Percentiles rank a stretch among this genome's conserved stretches.
Evolutionary conservation across 495 filamentous ascomycete species (phyloP).

Genomic region (Glonium stellatum): DNA sequence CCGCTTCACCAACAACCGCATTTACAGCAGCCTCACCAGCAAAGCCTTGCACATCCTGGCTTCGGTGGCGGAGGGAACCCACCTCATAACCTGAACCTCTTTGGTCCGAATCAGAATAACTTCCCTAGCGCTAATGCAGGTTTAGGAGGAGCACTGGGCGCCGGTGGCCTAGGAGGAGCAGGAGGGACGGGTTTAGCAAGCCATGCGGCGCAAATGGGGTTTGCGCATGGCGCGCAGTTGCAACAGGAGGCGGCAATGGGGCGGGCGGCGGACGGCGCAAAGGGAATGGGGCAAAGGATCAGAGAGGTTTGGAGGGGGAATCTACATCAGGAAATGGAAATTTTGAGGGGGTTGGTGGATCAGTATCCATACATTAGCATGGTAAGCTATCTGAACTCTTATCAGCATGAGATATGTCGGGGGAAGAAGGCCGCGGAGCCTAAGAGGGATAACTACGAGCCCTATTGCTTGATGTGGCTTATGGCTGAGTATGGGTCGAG

Average conservation of each 20-base stretch:
- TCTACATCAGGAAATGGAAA: slow-evolving; percentile 78
- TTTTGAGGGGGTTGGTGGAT: slow-evolving; percentile 71
- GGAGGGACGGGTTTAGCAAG: slow-evolving; percentile 78
- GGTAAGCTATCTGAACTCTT: slow-evolving; percentile 50
- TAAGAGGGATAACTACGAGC: background rate
- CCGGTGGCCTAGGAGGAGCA: slow-evolving; percentile 32
- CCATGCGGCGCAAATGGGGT: slow-evolving; percentile 80
- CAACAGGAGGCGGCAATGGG: slow-evolving; percentile 56
- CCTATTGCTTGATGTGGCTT: background rate
- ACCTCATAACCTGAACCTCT: slow-evolving; percentile 27
- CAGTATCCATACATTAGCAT: slow-evolving; percentile 93
- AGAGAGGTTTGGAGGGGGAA: slow-evolving; percentile 93
- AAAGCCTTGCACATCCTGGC: slow-evolving; percentile 51
- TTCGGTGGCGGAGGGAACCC: slow-evolving; percentile 47
- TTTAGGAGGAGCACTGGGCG: slow-evolving; percentile 24
- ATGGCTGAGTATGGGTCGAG: background rate
- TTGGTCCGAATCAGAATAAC: slow-evolving; percentile 23
- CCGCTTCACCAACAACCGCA: slow-evolving; percentile 24
- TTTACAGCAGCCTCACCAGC: slow-evolving; percentile 53
- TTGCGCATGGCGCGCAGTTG: slow-evolving; percentile 66
- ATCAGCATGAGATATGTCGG: slow-evolving; percentile 9
- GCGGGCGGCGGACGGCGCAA: slow-evolving; percentile 43
- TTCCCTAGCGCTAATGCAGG: slow-evolving; percentile 27
- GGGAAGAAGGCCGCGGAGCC: background rate
- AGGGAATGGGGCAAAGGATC: slow-evolving; percentile 53